Percentiles rank a stretch among this genome's conserved stretches.
Evolutionary conservation across 2,329 filamentous ascomycete genomes (phyloP).

Genomic region (Fusarium austroafricanum): DNA sequence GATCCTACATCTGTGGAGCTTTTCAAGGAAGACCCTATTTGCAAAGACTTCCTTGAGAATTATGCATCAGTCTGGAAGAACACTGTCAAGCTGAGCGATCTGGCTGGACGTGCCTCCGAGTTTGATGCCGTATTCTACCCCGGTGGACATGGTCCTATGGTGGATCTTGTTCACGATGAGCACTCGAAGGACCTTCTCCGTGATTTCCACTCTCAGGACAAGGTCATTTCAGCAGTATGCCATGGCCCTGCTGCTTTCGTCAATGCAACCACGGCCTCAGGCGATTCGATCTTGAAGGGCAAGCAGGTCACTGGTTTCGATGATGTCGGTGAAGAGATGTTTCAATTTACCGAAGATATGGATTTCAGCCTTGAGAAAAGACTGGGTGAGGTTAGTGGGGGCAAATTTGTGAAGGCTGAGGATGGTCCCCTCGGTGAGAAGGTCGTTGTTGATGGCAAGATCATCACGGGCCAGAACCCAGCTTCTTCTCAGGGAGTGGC

Average conservation of each 20-base stretch:
- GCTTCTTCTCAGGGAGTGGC: neutral
- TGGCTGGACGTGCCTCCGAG: neutral
- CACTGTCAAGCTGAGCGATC: neutral
- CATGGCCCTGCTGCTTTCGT: neutral
- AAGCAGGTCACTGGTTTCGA: neutral
- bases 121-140: neutral
- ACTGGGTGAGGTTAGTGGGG: neutral
- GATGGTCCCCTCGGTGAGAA: neutral
- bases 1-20: neutral
- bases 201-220: neutral
- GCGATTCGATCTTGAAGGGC: neutral
- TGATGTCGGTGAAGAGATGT: neutral
- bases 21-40: neutral
- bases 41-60: neutral
- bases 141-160: neutral
- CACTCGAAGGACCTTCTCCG: neutral
- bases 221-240: neutral
- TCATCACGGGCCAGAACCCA: neutral
- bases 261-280: neutral
- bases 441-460: slow-evolving; percentile 6
- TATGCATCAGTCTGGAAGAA: neutral
- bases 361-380: neutral
- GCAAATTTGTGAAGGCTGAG: neutral
- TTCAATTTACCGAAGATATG: neutral
- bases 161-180: neutral